These are phyloP conservation scores for Termitomyces sp. DNA, from an alignment of 768 basidiomycete genomes.

Conservation along the genomic window DNA sequence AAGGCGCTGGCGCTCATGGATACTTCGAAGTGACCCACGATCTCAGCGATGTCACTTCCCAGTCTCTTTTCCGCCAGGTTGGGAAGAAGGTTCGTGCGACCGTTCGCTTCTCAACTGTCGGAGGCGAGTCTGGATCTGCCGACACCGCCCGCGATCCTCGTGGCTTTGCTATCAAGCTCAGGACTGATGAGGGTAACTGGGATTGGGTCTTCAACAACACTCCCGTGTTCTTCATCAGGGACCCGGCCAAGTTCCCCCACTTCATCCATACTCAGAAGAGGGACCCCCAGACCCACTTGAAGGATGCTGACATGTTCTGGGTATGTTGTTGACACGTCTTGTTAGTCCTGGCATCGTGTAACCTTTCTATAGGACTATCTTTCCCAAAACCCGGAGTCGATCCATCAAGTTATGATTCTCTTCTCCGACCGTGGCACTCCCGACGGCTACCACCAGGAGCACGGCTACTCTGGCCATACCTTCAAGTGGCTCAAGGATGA, in stretches of 20 bases:
- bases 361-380: conserved; percentile 70
- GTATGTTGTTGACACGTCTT: conserved; percentile 33
- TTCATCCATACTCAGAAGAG: conserved; percentile 94
- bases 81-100: conserved; percentile 72
- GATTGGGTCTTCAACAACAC: conserved; percentile 95
- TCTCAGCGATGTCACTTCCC: conserved; percentile 77
- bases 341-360: not conserved
- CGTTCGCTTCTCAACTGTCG: conserved; percentile 91
- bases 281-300: conserved; percentile 88
- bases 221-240: conserved; percentile 87
- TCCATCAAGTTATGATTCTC: conserved; percentile 85
- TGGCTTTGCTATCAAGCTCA: conserved; percentile 89
- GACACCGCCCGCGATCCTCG: conserved; percentile 93
- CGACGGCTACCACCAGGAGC: conserved; percentile 80
- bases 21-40: conserved; percentile 89
- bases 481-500: conserved; percentile 85
- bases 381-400: conserved; percentile 83
- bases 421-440: conserved; percentile 97
- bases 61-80: conserved; percentile 59
- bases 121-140: conserved; percentile 83
- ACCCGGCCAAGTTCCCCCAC: conserved; percentile 88
- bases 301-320: conserved; percentile 86
- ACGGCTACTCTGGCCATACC: conserved; percentile 94
- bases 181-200: conserved; percentile 87
- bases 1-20: conserved; percentile 91